Evolutionary conservation across 805 yeast species (phyloP), one percentile per base, ranked within the genome.

Genomic region (Wickerhamomyces chaumierensis): DNA sequence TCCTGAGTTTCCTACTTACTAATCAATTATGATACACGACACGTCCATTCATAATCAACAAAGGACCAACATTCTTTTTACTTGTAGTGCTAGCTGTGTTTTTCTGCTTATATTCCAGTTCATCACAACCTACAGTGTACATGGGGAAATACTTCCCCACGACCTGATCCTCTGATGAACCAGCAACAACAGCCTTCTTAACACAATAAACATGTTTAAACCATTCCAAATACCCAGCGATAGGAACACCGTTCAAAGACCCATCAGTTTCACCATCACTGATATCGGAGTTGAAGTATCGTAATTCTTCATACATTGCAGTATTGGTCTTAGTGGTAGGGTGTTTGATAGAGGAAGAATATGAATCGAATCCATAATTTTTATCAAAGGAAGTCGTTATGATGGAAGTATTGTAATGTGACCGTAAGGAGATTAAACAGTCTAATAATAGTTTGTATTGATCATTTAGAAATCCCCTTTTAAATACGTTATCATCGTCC

Each of bases 1-100:
- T 48, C 58, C 66, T 0, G 45, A 48, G 0, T 65, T 85, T 36
- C 94, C 94, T 11, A 65, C 65, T 32, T 85, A 84, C 48, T 84
- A 25, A 25, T 25, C 14, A 25, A 8, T 25, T 25, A 25, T 25
- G 4, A 13, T n/a, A n/a, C n/a, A 25, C 29, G n/a, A 25, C 29
- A 4, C 12, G 7, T 8, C 29, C 14, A 13, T 25, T 25, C 23
- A 21, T 7, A 21, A 21, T 21, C 6, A 21, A 9, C 9, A 21
- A n/a, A n/a, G n/a, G 23, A 21, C 6, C 23, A 7, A 7, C 9
- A 9, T 9, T 9, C 23, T 9, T 21, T 9, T 7, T 6, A 25
- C 12, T 25, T 4, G 12, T 25, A 25, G 5, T 25, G 12, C 4
- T 25, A 14, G 29, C 29, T 25, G 6, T 21, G 11, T 21, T 11